Conservation (phyloP, 441 rosid species). For the Metrosideros polymorpha region DNA sequence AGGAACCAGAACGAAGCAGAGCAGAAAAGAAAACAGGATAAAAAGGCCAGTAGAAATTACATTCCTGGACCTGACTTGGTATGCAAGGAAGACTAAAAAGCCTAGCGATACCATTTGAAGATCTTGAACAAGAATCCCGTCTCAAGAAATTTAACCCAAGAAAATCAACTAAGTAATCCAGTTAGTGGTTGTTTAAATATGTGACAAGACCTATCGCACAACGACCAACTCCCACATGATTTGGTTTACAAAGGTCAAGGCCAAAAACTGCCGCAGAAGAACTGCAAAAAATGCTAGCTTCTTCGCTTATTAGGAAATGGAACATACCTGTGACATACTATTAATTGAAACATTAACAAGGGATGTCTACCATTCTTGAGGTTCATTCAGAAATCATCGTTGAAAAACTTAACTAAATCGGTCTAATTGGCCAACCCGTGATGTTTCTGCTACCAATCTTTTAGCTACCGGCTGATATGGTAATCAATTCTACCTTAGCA, state of each 20-base stretch:
- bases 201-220: not conserved
- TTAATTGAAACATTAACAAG: not conserved
- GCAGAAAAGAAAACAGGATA: not conserved
- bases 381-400: not conserved
- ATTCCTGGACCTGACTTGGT: not conserved
- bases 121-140: not conserved
- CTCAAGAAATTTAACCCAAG: not conserved
- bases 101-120: not conserved
- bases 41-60: not conserved
- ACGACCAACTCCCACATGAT: not conserved
- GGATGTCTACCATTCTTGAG: not conserved
- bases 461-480: slow-evolving; percentile 91
- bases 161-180: not conserved
- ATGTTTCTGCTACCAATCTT: not conserved
- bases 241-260: not conserved
- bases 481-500: slow-evolving; percentile 84
- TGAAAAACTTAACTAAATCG: not conserved
- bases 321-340: not conserved
- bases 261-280: not conserved
- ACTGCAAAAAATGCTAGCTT: not conserved
- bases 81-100: not conserved
- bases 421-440: not conserved
- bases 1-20: too few species aligned
- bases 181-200: not conserved
- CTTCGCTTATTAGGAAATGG: not conserved